phyloP scores from a whole-genome alignment of 768 basidiomycete species.

The Antrodiella citrinella region DNA sequence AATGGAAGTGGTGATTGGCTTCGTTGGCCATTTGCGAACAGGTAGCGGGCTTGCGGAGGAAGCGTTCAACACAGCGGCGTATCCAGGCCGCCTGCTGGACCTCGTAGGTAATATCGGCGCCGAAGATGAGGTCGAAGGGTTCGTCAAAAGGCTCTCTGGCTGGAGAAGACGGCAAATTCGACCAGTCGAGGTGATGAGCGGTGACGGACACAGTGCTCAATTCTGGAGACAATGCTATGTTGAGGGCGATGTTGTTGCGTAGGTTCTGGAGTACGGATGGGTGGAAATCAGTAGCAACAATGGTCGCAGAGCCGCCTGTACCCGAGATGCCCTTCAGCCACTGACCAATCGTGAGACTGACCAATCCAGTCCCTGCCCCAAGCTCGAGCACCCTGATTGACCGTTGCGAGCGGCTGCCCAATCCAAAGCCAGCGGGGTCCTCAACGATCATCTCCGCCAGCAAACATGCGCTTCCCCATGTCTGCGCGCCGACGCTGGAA shows the following conservation, averaged over 20 bases:
- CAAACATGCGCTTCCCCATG: conserved; percentile 82
- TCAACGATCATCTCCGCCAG: conserved; percentile 67
- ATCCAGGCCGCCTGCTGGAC: conserved; percentile 40
- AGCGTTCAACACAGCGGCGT: conserved; percentile 28
- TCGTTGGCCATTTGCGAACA: not conserved
- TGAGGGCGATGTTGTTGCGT: conserved; percentile 31
- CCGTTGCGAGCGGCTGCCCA: conserved; percentile 12
- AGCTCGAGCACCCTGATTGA: conserved; percentile 40
- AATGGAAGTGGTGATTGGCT: conserved; percentile 42
- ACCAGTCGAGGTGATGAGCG: conserved; percentile 33
- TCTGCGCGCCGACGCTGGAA: conserved; percentile 73
- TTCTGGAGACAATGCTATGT: conserved; percentile 17
- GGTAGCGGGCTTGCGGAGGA: conserved; percentile 25
- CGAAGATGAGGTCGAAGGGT: conserved; percentile 42
- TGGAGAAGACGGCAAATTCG: conserved; percentile 12
- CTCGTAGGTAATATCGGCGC: conserved; percentile 51
- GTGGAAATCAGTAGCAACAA: conserved; percentile 45
- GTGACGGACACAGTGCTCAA: conserved; percentile 10
- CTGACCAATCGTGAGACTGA: conserved; percentile 34
- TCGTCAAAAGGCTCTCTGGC: conserved; percentile 17
- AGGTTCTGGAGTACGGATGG: conserved; percentile 41
- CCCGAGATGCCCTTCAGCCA: conserved; percentile 8
- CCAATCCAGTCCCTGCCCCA: conserved; percentile 51
- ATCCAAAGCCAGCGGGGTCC: conserved; percentile 43
- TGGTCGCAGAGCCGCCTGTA: conserved; percentile 1